Percentiles rank a stretch among this genome's conserved stretches.
Evolutionary conservation across 1,139 yeast species (phyloP).

Genomic region (Groenewaldozyma auringiensis): DNA sequence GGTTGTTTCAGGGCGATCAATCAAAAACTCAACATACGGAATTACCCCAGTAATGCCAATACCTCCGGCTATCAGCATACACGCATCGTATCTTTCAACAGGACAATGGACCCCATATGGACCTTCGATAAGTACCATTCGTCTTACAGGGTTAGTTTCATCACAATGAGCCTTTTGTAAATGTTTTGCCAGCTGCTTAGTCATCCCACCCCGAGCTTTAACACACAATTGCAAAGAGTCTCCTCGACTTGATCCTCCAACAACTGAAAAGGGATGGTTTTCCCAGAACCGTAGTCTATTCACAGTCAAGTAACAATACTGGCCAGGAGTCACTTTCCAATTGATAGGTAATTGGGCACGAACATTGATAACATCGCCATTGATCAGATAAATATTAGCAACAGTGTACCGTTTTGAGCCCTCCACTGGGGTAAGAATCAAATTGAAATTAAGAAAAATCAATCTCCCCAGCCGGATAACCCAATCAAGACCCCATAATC

Average conservation of each 20-base stretch:
- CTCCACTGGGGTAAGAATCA: constrained; percentile 24
- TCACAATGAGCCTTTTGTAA: constrained; percentile 19
- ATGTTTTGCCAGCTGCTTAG: constrained; percentile 26
- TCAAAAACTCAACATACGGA: constrained; percentile 30
- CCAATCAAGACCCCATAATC: constrained; percentile 40
- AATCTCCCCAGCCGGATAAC: constrained; percentile 34
- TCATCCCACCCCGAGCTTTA: constrained; percentile 33
- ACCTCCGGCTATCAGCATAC: constrained; percentile 58
- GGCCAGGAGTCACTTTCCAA: constrained; percentile 51
- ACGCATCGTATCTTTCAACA: constrained; percentile 46
- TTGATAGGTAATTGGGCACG: constrained; percentile 28
- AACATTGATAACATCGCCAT: constrained; percentile 26
- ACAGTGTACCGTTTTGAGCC: constrained; percentile 27
- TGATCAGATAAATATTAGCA: constrained; percentile 34
- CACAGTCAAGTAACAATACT: constrained; percentile 54
- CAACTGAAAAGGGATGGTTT: constrained; percentile 63
- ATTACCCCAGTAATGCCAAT: constrained; percentile 62
- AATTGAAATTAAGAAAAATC: constrained; percentile 35
- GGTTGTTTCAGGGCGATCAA: constrained; percentile 13
- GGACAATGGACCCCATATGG: constrained; percentile 55
- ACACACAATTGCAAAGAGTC: constrained; percentile 33
- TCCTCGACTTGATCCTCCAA: constrained; percentile 31
- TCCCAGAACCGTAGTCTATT: constrained; percentile 38
- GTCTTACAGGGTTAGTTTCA: constrained; percentile 19
- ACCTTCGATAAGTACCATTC: constrained; percentile 48